phyloP scores from a whole-genome alignment of 1,139 yeast genomes.

The Scheffersomyces titani region DNA sequence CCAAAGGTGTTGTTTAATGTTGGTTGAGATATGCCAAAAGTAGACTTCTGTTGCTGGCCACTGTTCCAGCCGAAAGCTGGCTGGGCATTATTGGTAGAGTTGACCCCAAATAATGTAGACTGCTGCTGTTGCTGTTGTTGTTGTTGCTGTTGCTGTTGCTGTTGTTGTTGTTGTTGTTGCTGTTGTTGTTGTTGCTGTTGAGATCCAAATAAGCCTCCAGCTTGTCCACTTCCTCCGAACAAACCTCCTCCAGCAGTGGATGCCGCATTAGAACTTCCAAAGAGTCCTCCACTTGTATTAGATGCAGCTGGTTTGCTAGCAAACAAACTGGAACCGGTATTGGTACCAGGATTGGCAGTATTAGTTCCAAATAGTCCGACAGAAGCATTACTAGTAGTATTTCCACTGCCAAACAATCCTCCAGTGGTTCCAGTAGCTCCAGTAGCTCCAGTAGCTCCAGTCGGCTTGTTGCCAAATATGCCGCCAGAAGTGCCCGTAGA shows the following conservation, averaged over 20 bases:
- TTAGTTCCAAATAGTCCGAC: not conserved
- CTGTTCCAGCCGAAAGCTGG: conserved; percentile 34
- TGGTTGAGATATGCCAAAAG: conserved; percentile 8
- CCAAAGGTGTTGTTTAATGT: conserved; percentile 1
- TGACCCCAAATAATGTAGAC: conserved; percentile 17
- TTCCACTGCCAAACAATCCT: conserved; percentile 3
- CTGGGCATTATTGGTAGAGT: conserved; percentile 29
- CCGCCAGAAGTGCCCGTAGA: conserved; percentile 6
- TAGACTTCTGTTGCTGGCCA: conserved; percentile 3
- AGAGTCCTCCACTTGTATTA: not conserved
- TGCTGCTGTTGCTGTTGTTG: conserved; percentile 7
- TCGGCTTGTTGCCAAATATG: conserved; percentile 9
- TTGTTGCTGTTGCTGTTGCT: conserved; percentile 14
- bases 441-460: conserved; percentile 3
- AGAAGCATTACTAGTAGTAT: not conserved
- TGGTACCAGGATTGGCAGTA: not conserved
- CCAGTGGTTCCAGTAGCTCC: conserved; percentile 6
- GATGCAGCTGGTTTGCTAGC: conserved; percentile 7
- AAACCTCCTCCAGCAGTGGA: conserved; percentile 7
- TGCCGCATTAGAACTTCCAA: conserved; percentile 1
- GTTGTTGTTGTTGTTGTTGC: conserved; percentile 5
- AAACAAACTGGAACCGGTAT: conserved; percentile 6
- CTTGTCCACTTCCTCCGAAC: conserved; percentile 5
- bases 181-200: not conserved
- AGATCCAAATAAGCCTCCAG: conserved; percentile 10